Conservation (phyloP, 805 yeast species). For the Lachancea sp. region DNA sequence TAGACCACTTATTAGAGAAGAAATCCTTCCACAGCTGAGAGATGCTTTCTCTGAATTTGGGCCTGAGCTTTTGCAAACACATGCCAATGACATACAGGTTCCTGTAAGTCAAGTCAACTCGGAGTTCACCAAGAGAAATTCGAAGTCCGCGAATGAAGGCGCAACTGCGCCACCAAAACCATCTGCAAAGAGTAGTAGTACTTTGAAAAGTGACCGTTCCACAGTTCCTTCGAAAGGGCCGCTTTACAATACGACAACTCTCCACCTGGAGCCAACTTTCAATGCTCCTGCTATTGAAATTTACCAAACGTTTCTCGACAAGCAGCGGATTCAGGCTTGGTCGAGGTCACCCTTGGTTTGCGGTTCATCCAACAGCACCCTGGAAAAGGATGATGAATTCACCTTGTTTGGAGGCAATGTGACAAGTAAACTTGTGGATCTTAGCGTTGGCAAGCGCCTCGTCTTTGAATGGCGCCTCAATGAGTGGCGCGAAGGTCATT, state of each 20-base stretch:
- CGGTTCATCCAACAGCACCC: conserved; percentile 41
- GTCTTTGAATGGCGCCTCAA: conserved; percentile 79
- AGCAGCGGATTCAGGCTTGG: conserved; percentile 84
- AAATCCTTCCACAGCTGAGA: conserved; percentile 67
- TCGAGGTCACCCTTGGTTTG: conserved; percentile 51
- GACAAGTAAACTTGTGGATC: conserved; percentile 56
- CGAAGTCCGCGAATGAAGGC: conserved; percentile 21
- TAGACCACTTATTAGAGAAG: conserved; percentile 45
- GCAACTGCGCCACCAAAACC: conserved; percentile 9
- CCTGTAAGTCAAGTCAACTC: conserved; percentile 60
- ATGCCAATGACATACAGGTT: conserved; percentile 85
- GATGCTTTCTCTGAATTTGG: conserved; percentile 60
- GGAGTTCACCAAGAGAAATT: conserved; percentile 46
- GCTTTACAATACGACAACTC: conserved; percentile 72
- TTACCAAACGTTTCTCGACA: conserved; percentile 69
- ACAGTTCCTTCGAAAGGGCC: conserved; percentile 34
- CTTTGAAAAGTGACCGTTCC: conserved; percentile 2
- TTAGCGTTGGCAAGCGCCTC: conserved; percentile 53
- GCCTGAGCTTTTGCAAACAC: conserved; percentile 60
- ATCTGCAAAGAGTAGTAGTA: conserved; percentile 7
- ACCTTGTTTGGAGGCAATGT: conserved; percentile 84
- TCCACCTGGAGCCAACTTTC: conserved; percentile 73
- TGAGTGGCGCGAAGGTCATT: conserved; percentile 85
- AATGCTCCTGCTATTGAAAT: conserved; percentile 84
- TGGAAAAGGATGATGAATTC: conserved; percentile 53